Percentiles rank a stretch among this genome's conserved stretches.
Conservation (phyloP, 1,284 basidiomycete species). For the Moesziomyces sp. region DNA sequence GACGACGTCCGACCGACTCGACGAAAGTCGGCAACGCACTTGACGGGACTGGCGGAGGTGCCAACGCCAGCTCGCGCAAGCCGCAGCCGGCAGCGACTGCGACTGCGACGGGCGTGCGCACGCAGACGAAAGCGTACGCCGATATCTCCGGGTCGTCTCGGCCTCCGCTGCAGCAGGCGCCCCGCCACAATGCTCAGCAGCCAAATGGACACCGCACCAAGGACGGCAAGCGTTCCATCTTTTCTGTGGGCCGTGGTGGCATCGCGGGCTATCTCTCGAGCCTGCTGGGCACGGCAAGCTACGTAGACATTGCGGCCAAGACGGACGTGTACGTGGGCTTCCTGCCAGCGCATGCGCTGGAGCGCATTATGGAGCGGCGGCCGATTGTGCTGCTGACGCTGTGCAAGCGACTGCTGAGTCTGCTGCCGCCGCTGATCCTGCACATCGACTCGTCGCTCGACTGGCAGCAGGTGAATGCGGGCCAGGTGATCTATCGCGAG, state of each 20-base stretch:
- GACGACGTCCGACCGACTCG: constrained; percentile 36
- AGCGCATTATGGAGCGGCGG: constrained; percentile 87
- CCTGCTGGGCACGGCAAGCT: constrained; percentile 88
- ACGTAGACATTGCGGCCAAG: constrained; percentile 95
- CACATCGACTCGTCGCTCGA: constrained; percentile 97
- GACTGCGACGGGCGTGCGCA: not conserved
- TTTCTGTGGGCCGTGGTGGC: constrained; percentile 89
- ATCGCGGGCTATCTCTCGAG: constrained; percentile 98
- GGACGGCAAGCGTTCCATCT: constrained; percentile 71
- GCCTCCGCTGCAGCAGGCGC: constrained; percentile 18
- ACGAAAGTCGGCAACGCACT: constrained; percentile 58
- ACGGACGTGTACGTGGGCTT: constrained; percentile 97
- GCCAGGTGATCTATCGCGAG: constrained; percentile 89
- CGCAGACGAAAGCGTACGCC: constrained; percentile 1
- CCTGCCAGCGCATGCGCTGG: constrained; percentile 86
- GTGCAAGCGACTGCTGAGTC: constrained; percentile 92
- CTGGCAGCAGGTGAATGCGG: constrained; percentile 96
- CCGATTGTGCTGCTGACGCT: constrained; percentile 95
- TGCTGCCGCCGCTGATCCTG: constrained; percentile 91
- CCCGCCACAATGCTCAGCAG: constrained; percentile 9
- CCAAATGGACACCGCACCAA: constrained; percentile 14
- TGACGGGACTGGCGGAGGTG: constrained; percentile 48
- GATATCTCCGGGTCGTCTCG: constrained; percentile 5
- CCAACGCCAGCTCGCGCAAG: constrained; percentile 15
- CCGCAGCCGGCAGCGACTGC: not conserved